phyloP scores from a whole-genome alignment of 2,329 filamentous ascomycete species.

The Teratosphaeria destructans region DNA sequence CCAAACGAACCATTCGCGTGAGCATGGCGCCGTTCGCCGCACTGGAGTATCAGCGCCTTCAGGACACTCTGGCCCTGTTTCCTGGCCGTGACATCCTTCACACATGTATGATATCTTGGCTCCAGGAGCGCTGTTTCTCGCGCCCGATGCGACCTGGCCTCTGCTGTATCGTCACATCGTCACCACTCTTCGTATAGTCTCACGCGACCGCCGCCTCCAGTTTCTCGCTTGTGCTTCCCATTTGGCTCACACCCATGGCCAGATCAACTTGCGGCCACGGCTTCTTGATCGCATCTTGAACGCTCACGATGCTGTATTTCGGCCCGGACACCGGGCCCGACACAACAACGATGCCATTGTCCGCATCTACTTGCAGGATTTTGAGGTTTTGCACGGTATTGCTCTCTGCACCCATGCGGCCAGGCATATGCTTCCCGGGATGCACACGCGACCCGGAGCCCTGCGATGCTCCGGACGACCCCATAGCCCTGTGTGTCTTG shows the following conservation, averaged over 20 bases:
- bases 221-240: conserved; percentile 7
- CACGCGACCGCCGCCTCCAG: conserved; percentile 2
- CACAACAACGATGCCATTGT: conserved; percentile 79
- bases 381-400: conserved; percentile 87
- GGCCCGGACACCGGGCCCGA: conserved; percentile 81
- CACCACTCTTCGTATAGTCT: background rate
- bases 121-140: background rate
- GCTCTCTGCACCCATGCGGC: conserved; percentile 82
- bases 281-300: conserved; percentile 90
- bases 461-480: conserved; percentile 80
- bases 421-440: conserved; percentile 96
- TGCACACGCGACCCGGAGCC: conserved; percentile 84
- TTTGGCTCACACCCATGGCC: conserved; percentile 8
- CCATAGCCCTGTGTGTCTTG: conserved; percentile 83
- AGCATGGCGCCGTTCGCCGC: background rate
- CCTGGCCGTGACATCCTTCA: background rate
- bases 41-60: background rate
- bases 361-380: conserved; percentile 76
- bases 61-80: background rate
- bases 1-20: background rate
- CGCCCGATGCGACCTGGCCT: background rate
- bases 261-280: conserved; percentile 49
- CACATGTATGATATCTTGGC: background rate
- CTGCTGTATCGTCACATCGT: background rate
- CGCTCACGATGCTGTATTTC: conserved; percentile 71